phyloP scores from a whole-genome alignment of 208 protist genomes.

The Histomonas meleagridis region DNA sequence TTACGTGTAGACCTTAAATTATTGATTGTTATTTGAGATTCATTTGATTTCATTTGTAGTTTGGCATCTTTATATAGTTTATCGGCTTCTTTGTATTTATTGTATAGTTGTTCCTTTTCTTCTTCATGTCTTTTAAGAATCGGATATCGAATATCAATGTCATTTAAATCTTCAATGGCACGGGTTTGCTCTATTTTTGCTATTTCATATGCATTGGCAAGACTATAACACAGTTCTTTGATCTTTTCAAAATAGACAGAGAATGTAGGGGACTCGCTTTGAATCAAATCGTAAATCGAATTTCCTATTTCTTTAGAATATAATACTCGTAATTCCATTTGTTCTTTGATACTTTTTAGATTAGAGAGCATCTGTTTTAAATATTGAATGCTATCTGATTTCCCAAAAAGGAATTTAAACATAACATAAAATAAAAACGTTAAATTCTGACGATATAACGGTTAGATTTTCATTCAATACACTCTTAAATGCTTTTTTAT shows the following conservation, averaged over 20 bases:
- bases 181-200: background rate
- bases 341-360: no score
- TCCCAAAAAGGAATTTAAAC: no score
- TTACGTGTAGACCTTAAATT: background rate
- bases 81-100: background rate
- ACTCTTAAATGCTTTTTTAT: no score
- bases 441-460: no score
- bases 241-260: background rate
- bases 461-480: no score
- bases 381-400: no score
- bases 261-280: background rate
- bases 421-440: no score
- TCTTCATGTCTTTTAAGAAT: background rate
- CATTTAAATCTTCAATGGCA: background rate
- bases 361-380: no score
- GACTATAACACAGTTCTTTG: background rate
- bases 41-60: background rate
- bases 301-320: background rate
- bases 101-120: background rate
- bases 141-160: background rate
- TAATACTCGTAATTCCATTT: background rate
- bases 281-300: background rate
- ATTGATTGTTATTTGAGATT: background rate
- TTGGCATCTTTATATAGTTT: background rate
- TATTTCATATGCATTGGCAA: background rate